Percentiles rank a stretch among this genome's conserved stretches.
These are phyloP conservation scores for Volvariella volvacea DNA, from an alignment of 1,284 basidiomycete species.

Conservation along the genomic window DNA sequence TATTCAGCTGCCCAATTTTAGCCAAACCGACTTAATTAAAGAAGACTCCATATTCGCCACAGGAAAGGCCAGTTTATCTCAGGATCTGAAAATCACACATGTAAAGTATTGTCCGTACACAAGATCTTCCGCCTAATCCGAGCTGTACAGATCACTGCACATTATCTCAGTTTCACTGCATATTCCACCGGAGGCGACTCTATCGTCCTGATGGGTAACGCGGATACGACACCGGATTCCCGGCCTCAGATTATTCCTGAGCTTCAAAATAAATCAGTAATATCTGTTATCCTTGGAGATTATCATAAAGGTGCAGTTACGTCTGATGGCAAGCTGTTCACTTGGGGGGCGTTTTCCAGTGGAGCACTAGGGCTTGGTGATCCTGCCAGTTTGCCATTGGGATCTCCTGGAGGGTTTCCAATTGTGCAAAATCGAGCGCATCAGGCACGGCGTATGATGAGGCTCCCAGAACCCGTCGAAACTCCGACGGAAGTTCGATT, in stretches of 20 bases:
- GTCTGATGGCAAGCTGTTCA: conserved; percentile 65
- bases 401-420: conserved; percentile 56
- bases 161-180: conserved; percentile 73
- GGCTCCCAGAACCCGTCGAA: conserved; percentile 37
- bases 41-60: conserved; percentile 35
- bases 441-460: conserved; percentile 22
- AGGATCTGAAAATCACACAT: conserved; percentile 59
- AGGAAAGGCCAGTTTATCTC: conserved; percentile 26
- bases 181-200: conserved; percentile 70
- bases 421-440: conserved; percentile 26
- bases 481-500: conserved; percentile 70
- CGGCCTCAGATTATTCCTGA: conserved; percentile 58
- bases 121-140: conserved; percentile 9
- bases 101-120: conserved; percentile 31
- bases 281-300: conserved; percentile 84
- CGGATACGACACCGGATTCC: conserved; percentile 31
- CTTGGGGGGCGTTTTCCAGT: conserved; percentile 76
- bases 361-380: conserved; percentile 84
- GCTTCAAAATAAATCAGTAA: conserved; percentile 68
- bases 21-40: conserved; percentile 47
- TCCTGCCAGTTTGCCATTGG: conserved; percentile 42
- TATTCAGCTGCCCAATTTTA: conserved; percentile 61
- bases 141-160: conserved; percentile 69
- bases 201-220: conserved; percentile 58
- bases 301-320: conserved; percentile 87